Conservation (phyloP, 148 eudicot genomes). For the Cornus suecica region DNA sequence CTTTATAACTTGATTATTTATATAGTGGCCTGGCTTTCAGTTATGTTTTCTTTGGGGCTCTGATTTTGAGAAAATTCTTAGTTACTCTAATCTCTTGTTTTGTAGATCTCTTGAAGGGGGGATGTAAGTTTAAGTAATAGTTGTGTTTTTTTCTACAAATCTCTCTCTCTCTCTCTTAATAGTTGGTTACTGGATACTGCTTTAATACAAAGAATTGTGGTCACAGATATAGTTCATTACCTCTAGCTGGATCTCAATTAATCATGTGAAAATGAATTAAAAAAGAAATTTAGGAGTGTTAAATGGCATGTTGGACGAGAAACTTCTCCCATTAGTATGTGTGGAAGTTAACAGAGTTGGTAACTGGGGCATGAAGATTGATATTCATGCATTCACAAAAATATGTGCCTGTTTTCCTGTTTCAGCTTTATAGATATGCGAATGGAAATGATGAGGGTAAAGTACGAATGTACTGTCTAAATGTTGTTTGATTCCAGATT, state of each 20-base stretch:
- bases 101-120: too few species aligned
- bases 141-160: too few species aligned
- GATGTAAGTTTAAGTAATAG: too few species aligned
- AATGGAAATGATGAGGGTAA: background rate
- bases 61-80: too few species aligned
- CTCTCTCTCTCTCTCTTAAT: background rate
- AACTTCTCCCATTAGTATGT: background rate
- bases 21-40: too few species aligned
- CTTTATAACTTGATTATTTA: too few species aligned
- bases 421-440: background rate
- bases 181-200: background rate
- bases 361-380: background rate
- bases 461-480: background rate
- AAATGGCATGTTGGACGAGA: background rate
- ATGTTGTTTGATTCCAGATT: background rate
- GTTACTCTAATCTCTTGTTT: too few species aligned
- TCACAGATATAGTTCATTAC: background rate
- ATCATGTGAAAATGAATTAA: background rate
- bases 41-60: too few species aligned
- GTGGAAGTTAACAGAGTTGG: background rate
- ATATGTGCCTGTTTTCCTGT: background rate
- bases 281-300: background rate
- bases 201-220: too few species aligned
- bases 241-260: background rate
- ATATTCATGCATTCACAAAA: background rate